These are phyloP conservation scores for Tolypocladium capitatum DNA, from an alignment of 2,329 filamentous ascomycete species.

Conservation along the genomic window DNA sequence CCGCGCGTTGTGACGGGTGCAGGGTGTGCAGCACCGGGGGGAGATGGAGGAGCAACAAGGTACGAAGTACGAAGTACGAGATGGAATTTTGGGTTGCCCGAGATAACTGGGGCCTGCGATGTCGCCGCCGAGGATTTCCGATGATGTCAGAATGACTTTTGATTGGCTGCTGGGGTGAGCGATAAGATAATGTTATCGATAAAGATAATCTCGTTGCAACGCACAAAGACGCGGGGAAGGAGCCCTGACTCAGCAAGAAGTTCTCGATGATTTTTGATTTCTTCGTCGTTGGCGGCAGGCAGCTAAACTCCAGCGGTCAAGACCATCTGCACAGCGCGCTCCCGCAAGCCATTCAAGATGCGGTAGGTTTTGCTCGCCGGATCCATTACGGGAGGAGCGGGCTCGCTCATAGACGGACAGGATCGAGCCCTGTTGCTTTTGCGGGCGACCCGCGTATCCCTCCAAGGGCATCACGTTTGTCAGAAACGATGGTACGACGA, in stretches of 20 bases:
- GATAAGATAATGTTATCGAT: not conserved
- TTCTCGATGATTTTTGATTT: slow-evolving; percentile 3
- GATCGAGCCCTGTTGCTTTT: slow-evolving; percentile 33
- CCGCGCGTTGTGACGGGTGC: not conserved
- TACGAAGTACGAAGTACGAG: too few relatives aligned
- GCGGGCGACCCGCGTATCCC: slow-evolving; percentile 36
- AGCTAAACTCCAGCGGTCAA: slow-evolving; percentile 1
- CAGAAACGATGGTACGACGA: slow-evolving; percentile 30
- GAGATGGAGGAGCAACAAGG: not conserved
- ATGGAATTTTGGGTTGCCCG: too few relatives aligned
- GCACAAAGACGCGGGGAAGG: not conserved
- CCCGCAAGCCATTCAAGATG: slow-evolving; percentile 2
- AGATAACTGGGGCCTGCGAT: slow-evolving; percentile 2
- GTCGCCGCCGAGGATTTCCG: slow-evolving; percentile 3
- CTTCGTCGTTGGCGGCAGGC: not conserved
- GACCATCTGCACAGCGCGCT: not conserved
- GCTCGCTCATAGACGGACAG: slow-evolving; percentile 9
- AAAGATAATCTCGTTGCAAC: not conserved
- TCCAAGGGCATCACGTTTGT: slow-evolving; percentile 43
- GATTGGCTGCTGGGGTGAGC: slow-evolving; percentile 1
- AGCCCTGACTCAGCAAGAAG: slow-evolving; percentile 3
- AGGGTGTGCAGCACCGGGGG: not conserved
- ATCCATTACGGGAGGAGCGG: fast-evolving
- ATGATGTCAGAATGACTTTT: slow-evolving; percentile 4
- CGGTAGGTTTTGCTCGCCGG: not conserved